Percentiles rank a stretch among this genome's conserved stretches.
These are phyloP conservation scores for Glonium stellatum DNA, from an alignment of 495 filamentous ascomycete species.

Conservation along the genomic window DNA sequence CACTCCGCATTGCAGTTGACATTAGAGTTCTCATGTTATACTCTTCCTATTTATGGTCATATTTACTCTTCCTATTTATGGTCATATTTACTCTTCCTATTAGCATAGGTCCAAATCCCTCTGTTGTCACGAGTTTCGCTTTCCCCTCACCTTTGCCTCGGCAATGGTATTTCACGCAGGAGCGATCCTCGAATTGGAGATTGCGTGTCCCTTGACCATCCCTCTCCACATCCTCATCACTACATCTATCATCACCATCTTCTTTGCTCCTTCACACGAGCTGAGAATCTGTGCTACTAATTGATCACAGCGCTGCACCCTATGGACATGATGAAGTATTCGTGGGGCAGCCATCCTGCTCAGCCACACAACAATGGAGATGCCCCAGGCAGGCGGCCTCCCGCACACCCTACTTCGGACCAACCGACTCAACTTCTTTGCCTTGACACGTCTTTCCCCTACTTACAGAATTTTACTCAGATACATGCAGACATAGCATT, in stretches of 20 bases:
- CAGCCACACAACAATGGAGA: not conserved
- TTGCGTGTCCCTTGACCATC: slow-evolving; percentile 1
- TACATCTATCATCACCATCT: not conserved
- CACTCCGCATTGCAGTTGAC: too few relatives aligned
- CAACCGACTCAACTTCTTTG: not conserved
- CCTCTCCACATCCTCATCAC: not conserved
- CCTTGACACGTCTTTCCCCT: not conserved
- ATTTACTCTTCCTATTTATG: too few relatives aligned
- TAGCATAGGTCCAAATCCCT: too few relatives aligned
- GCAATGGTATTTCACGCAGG: not conserved
- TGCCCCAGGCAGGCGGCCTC: slow-evolving; percentile 3
- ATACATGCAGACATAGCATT: not conserved
- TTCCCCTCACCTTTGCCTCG: not conserved
- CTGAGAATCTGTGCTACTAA: not conserved
- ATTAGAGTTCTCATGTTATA: too few relatives aligned
- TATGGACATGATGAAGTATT: too few relatives aligned
- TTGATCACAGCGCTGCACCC: not conserved
- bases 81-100: too few relatives aligned
- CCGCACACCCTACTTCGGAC: not conserved
- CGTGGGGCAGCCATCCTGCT: slow-evolving; percentile 3
- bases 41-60: too few relatives aligned
- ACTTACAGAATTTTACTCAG: not conserved
- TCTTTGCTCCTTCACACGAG: not conserved
- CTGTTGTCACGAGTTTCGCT: not conserved
- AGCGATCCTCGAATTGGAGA: slow-evolving; percentile 4